Evolutionary conservation across 1,284 basidiomycete species (phyloP).

Genomic region (Moesziomyces sp.): DNA sequence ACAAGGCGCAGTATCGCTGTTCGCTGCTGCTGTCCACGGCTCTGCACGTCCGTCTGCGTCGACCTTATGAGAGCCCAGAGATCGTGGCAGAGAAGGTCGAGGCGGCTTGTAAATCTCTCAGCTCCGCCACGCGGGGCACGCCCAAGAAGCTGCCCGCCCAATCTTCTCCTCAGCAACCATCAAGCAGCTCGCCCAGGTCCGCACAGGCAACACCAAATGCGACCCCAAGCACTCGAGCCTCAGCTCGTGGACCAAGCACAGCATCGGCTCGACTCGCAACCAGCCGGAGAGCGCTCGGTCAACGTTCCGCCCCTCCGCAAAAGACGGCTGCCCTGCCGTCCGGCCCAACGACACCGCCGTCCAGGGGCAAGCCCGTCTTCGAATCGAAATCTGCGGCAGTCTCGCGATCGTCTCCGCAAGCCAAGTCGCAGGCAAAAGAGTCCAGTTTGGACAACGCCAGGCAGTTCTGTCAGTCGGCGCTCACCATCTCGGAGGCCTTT

Average conservation of each 20-base stretch:
- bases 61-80: slow-evolving; percentile 25
- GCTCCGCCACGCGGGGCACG: slow-evolving; percentile 3
- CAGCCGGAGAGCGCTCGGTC: slow-evolving; percentile 17
- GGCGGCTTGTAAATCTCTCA: slow-evolving; percentile 33
- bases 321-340: slow-evolving; percentile 7
- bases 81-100: slow-evolving; percentile 23
- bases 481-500: slow-evolving; percentile 41
- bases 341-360: slow-evolving; percentile 22
- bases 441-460: slow-evolving; percentile 21
- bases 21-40: slow-evolving; percentile 24
- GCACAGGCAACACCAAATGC: slow-evolving; percentile 1
- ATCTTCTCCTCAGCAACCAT: neutral
- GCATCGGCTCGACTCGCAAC: slow-evolving; percentile 5
- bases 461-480: slow-evolving; percentile 35
- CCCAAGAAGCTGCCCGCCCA: slow-evolving; percentile 5
- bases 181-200: slow-evolving; percentile 12
- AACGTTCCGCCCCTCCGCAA: slow-evolving; percentile 30
- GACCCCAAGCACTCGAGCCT: slow-evolving; percentile 13
- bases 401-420: slow-evolving; percentile 1
- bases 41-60: slow-evolving; percentile 27
- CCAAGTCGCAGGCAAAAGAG: neutral
- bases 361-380: slow-evolving; percentile 24
- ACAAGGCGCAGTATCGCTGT: slow-evolving; percentile 41
- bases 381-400: neutral
- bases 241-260: slow-evolving; percentile 10